Base-by-base conservation (phyloP, 2,329 filamentous ascomycete genomes). In the Sporothrix mexicana region DNA sequence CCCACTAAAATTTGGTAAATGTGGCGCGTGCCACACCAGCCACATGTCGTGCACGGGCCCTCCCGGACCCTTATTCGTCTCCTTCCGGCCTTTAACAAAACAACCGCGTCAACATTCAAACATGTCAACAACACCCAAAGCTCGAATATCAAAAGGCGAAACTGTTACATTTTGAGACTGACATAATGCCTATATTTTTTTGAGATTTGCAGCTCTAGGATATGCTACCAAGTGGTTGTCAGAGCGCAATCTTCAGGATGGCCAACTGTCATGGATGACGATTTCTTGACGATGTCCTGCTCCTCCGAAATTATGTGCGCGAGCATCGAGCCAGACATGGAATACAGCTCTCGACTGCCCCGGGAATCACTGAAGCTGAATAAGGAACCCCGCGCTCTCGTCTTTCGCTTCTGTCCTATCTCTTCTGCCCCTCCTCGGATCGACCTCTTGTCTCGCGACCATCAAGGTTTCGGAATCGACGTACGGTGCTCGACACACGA, bases 11-110 rank as follows among this genome's bases (percentile, higher is more conserved):
- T 7, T 10, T n/a, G 3, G 23, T n/a, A 7, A 7, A n/a, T 71
- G 69, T 71, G 69, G 69, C 69, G 69, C 69, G 43, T 36, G 3
- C 1, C 2, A 15, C 69, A 71, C 69, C 57, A 71, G 69, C 69
- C 69, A 71, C 69, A 64, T 47, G 1, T 25, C 10, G 30, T n/a
- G n/a, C 45, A 9, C 64, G 64, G 64, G 64, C 15, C 45, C 9
- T 7, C n/a, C 64, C 64, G 64, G 23, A 17, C 55, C 23, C 55
- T 36, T 36, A 36, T 3, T 36, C 30, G 30, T 36, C 30, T 36
- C 3, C 30, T 2, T 36, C 30, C n/a, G n/a, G n/a, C n/a, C n/a
- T n/a, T n/a, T n/a, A n/a, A n/a, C n/a, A n/a, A n/a, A n/a, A 64
- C 12, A 6, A 8, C 12, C 61, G 25, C 3, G 30, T 36, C 30